Conservation (phyloP, 2,329 filamentous ascomycete species). For the Thermomyces lanuginosus region DNA sequence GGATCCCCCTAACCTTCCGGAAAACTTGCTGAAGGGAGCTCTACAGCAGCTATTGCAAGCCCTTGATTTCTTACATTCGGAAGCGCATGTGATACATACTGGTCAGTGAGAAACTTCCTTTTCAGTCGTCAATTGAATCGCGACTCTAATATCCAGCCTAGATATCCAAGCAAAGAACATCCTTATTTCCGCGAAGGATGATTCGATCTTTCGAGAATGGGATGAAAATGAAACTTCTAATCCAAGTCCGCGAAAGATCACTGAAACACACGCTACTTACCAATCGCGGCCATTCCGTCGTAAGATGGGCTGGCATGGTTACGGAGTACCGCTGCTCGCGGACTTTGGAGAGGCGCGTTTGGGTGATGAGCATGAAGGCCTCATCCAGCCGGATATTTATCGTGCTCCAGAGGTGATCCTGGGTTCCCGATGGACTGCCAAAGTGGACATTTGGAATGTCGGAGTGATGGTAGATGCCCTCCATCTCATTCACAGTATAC, state of each 20-base stretch:
- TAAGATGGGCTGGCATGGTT: neutral
- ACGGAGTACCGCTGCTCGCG: constrained; percentile 12
- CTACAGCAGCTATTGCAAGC: constrained; percentile 28
- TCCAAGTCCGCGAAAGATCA: constrained; percentile 31
- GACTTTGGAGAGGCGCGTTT: constrained; percentile 14
- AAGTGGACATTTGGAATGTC: constrained; percentile 17
- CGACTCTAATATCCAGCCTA: constrained; percentile 7
- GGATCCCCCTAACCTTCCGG: constrained; percentile 1
- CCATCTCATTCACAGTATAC: too few relatives aligned
- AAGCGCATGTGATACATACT: constrained; percentile 33
- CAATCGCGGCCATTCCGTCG: constrained; percentile 1
- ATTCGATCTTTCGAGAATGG: constrained; percentile 19
- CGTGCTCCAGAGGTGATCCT: constrained; percentile 14
- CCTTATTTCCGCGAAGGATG: constrained; percentile 26
- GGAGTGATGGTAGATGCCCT: constrained; percentile 9
- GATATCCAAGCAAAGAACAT: constrained; percentile 34
- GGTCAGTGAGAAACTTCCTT: constrained; percentile 20
- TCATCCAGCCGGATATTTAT: constrained; percentile 14
- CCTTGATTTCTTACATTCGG: constrained; percentile 31
- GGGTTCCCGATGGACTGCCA: constrained; percentile 12
- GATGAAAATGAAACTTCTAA: constrained; percentile 19
- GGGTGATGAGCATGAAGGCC: constrained; percentile 6
- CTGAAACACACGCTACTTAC: neutral
- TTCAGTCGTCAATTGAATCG: neutral
- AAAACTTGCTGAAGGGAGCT: constrained; percentile 20